A percentile compares a stretch with the other conserved stretches of the same genome.
These are phyloP conservation scores for Dryadomyces sulphureus DNA, from an alignment of 2,329 filamentous ascomycete genomes.

Conservation along the genomic window DNA sequence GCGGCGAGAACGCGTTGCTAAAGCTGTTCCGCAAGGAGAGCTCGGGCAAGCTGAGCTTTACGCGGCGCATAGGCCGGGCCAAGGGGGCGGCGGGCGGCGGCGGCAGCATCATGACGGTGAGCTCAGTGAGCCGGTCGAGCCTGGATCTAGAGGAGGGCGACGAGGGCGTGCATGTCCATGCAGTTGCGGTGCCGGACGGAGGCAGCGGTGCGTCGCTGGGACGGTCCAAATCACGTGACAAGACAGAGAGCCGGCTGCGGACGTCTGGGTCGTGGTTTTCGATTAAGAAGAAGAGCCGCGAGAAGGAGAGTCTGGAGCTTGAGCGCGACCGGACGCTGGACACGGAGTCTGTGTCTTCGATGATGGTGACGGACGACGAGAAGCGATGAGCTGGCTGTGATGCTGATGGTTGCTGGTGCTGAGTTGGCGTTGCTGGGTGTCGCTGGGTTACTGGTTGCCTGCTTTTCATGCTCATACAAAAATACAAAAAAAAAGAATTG, in stretches of 20 bases:
- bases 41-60: slow-evolving; percentile 49
- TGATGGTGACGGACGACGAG: slow-evolving; percentile 6
- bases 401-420: not conserved
- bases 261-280: slow-evolving; percentile 34
- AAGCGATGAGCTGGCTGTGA: slow-evolving; percentile 4
- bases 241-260: slow-evolving; percentile 28
- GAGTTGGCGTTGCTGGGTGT: too few species aligned
- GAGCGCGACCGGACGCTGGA: slow-evolving; percentile 23
- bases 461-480: too few species aligned
- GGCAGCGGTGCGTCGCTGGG: slow-evolving; percentile 39
- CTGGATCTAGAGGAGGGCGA: slow-evolving; percentile 35
- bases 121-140: slow-evolving; percentile 41
- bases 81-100: slow-evolving; percentile 34
- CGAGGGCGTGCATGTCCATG: slow-evolving; percentile 14
- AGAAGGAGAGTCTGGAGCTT: slow-evolving; percentile 40
- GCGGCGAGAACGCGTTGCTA: slow-evolving; percentile 36
- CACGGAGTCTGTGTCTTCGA: slow-evolving; percentile 8
- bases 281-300: slow-evolving; percentile 45
- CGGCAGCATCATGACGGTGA: slow-evolving; percentile 16
- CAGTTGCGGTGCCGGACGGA: too few species aligned
- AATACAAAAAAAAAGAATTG: too few species aligned
- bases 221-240: slow-evolving; percentile 25
- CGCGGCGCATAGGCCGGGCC: slow-evolving; percentile 32
- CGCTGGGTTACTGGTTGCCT: too few species aligned
- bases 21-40: slow-evolving; percentile 56